Evolutionary conservation across 495 filamentous ascomycete species (phyloP), one percentile per base, ranked within the genome.

Genomic region (Peziza echinospora): DNA sequence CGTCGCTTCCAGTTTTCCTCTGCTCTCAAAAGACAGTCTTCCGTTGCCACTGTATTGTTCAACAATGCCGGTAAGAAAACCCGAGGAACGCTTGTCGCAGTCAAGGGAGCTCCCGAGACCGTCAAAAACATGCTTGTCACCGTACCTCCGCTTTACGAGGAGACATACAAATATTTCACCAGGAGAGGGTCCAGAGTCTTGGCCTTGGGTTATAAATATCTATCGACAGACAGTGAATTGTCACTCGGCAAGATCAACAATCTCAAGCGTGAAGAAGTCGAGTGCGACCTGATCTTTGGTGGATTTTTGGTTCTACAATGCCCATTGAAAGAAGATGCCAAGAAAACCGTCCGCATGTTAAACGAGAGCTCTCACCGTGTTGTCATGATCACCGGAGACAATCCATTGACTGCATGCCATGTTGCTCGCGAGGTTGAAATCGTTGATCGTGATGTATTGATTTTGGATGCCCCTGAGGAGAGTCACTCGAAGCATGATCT

Each of bases 331-430:
- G 86, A 93, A 16, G 89, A 99, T 62, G 89, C 89, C 19, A 83
- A 85, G 65, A 78, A 83, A 56, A 71, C 89, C 17, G 84, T 96
- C 24, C 82, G 77, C 41, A 96, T 99, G 89, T 71, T 99, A 47
- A 99, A 93, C 58, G 91, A 96, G 65, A 93, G 87, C 63, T 93
- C 84, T 63, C 89, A 99, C 65, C 84, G 89, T 52, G 83, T 91
- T 47, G 82, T 96, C 53, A 99, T 99, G 89, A 99, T 99, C 47
- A 99, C 89, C 42, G 89, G 89, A 55, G 89, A 99, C 63, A 99
- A 99, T 58, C 86, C 89, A 19, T 71, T 99, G 34, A 99, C 89
- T 21, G 89, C 89, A 52, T 81, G 89, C 21, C 87, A 99, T 59
- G 89, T 99, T 49, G 89, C 89, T 10, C 77, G 78, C 39, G 76